Conservation (phyloP, 768 basidiomycete species). For the Xerocomellus chrysenteron region DNA sequence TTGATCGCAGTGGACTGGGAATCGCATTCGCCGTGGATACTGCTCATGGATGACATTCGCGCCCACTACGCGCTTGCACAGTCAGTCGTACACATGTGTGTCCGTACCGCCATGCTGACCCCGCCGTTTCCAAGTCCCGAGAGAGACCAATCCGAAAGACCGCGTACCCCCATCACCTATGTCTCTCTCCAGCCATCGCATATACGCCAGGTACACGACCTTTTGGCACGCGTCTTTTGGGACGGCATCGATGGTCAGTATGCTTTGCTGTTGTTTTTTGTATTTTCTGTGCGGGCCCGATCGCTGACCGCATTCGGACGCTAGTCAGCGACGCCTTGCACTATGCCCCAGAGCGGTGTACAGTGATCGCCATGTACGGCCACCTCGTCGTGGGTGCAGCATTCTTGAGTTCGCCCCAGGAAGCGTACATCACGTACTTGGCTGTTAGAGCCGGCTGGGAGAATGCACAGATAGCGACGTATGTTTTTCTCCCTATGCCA, state of each 20-base stretch:
- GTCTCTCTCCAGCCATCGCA: slow-evolving; percentile 57
- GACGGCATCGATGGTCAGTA: slow-evolving; percentile 66
- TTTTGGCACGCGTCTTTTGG: slow-evolving; percentile 72
- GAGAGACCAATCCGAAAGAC: slow-evolving; percentile 43
- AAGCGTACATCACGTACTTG: slow-evolving; percentile 83
- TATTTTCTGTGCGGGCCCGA: background rate
- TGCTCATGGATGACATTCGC: slow-evolving; percentile 68
- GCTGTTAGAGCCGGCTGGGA: slow-evolving; percentile 82
- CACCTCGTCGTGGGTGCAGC: slow-evolving; percentile 71
- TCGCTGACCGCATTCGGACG: background rate
- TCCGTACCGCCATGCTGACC: slow-evolving; percentile 1
- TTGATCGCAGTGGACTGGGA: slow-evolving; percentile 72
- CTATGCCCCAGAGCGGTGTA: slow-evolving; percentile 67
- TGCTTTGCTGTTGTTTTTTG: background rate
- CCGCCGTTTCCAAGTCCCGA: slow-evolving; percentile 47
- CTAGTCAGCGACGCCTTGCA: slow-evolving; percentile 70
- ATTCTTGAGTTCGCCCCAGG: slow-evolving; percentile 73
- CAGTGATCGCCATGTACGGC: slow-evolving; percentile 74
- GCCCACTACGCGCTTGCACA: slow-evolving; percentile 62
- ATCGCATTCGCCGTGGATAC: slow-evolving; percentile 68
- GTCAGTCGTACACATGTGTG: slow-evolving; percentile 35
- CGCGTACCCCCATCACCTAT: slow-evolving; percentile 59
- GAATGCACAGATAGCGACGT: slow-evolving; percentile 77
- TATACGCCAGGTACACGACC: slow-evolving; percentile 68
- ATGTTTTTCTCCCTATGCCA: slow-evolving; percentile 7